Base-by-base conservation (phyloP, 352 stramenopile species). In the Globisporangium nagaii region DNA sequence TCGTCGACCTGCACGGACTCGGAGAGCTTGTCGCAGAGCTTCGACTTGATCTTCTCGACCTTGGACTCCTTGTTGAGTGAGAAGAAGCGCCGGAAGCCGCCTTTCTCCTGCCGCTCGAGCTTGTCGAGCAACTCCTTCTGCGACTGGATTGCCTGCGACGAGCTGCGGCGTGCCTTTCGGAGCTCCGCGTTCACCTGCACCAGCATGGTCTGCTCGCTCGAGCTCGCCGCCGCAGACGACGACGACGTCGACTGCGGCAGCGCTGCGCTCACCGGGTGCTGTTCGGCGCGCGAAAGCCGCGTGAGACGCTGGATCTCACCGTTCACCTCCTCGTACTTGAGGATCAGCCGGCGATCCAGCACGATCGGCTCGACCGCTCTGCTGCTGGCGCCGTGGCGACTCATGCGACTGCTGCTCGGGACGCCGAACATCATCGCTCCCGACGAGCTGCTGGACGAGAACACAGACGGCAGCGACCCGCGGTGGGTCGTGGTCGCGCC, bases 101-200 rank as follows among this genome's bases (percentile, higher is more conserved):
- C 67, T 22, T 76, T 75, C 47, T 91, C 81, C 41, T 89, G 79
- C 41, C 68, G 70, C 63, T 88, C 81, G 61, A 91, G 86, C 55
- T 91, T 91, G 60, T 91, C 77, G 44, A 91, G 71, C 43, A 91
- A 56, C 53, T 88, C 79, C 53, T 90, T 88, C 60, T 91, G 81
- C 37, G 74, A 84, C 56, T 89, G 79, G 56, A 91, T 86, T 63
- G 86, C 84, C 57, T 87, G 71, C 20, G 68, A 70, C 56, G 81
- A 91, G 53, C 67, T 86, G 28, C 74, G 74, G 53, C 76, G 77
- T 2, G 69, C 77, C 54, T 86, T 82, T 19, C 67, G 66, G 43
- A 91, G 56, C 40, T 91, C 81, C 10, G 56, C 66, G 28, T 64
- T 69, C 34, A 84, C 63, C 41, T 79, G 67, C 8, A 46, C 32